A percentile compares a stretch with the other conserved stretches of the same genome.
phyloP scores from a whole-genome alignment of 805 yeast species.

The Pichia thaimueangensis region DNA sequence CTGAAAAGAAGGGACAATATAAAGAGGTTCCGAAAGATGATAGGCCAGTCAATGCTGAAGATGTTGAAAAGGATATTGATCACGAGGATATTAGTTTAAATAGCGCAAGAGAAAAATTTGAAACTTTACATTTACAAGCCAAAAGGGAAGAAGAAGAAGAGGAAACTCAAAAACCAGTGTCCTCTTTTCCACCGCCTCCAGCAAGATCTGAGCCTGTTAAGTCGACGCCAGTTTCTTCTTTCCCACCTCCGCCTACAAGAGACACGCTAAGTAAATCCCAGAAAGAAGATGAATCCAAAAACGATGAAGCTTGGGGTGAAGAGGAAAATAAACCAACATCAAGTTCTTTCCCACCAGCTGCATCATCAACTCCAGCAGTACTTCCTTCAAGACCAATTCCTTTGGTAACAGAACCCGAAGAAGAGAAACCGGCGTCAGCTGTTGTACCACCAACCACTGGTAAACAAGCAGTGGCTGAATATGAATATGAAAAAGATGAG shows the following conservation, averaged over 20 bases:
- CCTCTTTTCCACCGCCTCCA: constrained; percentile 16
- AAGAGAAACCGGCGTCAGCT: constrained; percentile 14
- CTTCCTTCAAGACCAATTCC: constrained; percentile 21
- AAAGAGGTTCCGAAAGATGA: constrained; percentile 34
- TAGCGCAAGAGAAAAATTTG: constrained; percentile 29
- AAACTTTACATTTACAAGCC: constrained; percentile 22
- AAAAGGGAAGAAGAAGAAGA: constrained; percentile 24
- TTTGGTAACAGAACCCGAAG: constrained; percentile 11
- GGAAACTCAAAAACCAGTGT: not conserved
- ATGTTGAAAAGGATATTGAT: constrained; percentile 14
- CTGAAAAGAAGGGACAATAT: constrained; percentile 74
- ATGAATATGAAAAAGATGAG: constrained; percentile 70
- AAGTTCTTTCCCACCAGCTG: not conserved
- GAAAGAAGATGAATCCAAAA: constrained; percentile 21
- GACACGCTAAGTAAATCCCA: constrained; percentile 15
- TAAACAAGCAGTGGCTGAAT: constrained; percentile 66
- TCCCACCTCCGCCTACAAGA: constrained; percentile 10
- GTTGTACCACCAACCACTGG: not conserved
- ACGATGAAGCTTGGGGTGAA: constrained; percentile 11
- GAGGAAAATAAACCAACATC: constrained; percentile 17
- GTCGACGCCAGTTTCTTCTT: constrained; percentile 6
- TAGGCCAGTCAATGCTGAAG: constrained; percentile 27
- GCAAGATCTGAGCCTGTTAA: not conserved
- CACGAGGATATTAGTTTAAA: constrained; percentile 28
- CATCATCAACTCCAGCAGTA: constrained; percentile 14